Conservation (phyloP, 176 grass and related monocot species). For the Bromus sterilis region DNA sequence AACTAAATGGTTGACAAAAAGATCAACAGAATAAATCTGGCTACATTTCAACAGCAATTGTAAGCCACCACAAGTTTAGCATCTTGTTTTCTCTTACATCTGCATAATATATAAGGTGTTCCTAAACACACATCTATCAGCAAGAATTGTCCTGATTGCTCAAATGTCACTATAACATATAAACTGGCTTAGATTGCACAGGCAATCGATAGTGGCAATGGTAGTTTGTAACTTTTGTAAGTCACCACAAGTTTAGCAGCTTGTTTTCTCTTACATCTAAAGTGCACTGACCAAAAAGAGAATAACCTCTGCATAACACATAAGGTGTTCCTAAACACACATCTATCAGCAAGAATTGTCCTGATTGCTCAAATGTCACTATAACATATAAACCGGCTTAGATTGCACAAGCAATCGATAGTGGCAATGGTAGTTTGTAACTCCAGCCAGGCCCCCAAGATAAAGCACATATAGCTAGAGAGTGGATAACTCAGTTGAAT, state of each 20-base stretch:
- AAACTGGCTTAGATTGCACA: neutral
- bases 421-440: neutral
- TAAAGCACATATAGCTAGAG: neutral
- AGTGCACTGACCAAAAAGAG: neutral
- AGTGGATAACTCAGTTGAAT: neutral
- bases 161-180: neutral
- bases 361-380: neutral
- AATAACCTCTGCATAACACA: neutral
- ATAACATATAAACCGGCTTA: neutral
- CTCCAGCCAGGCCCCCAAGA: neutral
- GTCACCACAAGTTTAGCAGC: neutral
- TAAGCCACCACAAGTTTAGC: neutral
- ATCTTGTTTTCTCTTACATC: neutral
- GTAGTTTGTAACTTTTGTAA: neutral
- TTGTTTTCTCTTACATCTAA: neutral
- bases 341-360: neutral
- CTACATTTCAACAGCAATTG: neutral
- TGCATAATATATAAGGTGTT: neutral
- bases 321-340: neutral
- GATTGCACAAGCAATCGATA: neutral
- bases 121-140: neutral
- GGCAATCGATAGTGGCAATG: neutral
- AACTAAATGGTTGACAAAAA: neutral
- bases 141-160: neutral
- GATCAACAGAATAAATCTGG: neutral